Conservation (phyloP, 257 asterid species). For the Cynanchum wilfordii region DNA sequence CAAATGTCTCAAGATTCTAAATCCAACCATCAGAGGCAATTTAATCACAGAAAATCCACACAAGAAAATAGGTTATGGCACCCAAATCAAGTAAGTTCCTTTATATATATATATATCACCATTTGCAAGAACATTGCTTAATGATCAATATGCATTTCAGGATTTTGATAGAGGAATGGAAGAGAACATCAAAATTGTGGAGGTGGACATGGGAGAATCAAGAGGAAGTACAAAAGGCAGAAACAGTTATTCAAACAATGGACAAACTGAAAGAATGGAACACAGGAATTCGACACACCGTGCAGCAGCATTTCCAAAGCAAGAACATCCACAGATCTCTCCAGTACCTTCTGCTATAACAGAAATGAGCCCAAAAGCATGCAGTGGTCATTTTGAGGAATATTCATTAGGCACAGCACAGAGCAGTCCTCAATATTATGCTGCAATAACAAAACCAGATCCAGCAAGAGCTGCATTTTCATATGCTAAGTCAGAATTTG, state of each 20-base stretch:
- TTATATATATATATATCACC: neutral
- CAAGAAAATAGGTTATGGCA: constrained; percentile 42
- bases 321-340: constrained; percentile 48
- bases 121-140: neutral
- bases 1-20: constrained; percentile 51
- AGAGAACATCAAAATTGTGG: constrained; percentile 90
- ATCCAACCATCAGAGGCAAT: constrained; percentile 37
- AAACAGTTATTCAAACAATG: constrained; percentile 62
- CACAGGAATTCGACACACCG: constrained; percentile 34
- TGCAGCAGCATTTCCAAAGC: constrained; percentile 22
- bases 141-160: constrained; percentile 24
- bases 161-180: constrained; percentile 51
- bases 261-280: constrained; percentile 35
- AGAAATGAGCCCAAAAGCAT: constrained; percentile 61
- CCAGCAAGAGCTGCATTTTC: constrained; percentile 32
- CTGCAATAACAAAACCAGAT: constrained; percentile 59
- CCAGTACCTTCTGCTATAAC: constrained; percentile 57
- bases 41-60: constrained; percentile 56
- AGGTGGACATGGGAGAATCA: constrained; percentile 73
- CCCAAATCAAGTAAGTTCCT: constrained; percentile 47
- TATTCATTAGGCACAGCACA: constrained; percentile 52
- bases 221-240: constrained; percentile 51
- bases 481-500: constrained; percentile 58
- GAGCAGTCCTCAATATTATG: constrained; percentile 76
- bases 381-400: constrained; percentile 71